Evolutionary conservation across 805 yeast species (phyloP).

Genomic region (Lipomyces yamadae): DNA sequence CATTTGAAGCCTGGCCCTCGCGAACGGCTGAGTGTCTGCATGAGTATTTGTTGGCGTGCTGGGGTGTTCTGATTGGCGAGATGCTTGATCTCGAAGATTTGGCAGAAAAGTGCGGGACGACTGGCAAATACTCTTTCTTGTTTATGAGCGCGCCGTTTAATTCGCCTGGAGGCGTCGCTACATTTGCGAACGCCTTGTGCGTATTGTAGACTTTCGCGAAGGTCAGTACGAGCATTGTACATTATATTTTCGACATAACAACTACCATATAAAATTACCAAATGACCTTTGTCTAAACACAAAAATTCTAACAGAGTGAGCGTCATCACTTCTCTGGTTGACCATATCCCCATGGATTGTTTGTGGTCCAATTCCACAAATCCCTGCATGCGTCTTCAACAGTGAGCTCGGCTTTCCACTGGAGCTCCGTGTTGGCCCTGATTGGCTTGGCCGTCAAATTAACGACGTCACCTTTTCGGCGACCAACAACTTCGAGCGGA

Average conservation of each 20-base stretch:
- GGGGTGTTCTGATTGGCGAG: conserved; percentile 49
- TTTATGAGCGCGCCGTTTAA: conserved; percentile 46
- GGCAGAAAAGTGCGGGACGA: conserved; percentile 41
- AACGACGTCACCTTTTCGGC: conserved; percentile 78
- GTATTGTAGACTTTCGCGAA: conserved; percentile 31
- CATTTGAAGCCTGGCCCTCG: conserved; percentile 42
- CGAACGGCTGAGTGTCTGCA: conserved; percentile 29
- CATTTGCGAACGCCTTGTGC: conserved; percentile 55
- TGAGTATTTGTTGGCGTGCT: conserved; percentile 43
- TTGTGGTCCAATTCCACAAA: conserved; percentile 76
- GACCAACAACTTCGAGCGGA: conserved; percentile 66
- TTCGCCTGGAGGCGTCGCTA: conserved; percentile 47
- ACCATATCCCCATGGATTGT: conserved; percentile 66
- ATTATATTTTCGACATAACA: too few species aligned
- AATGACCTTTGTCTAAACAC: too few species aligned
- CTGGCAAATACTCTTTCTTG: conserved; percentile 44
- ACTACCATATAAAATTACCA: too few species aligned
- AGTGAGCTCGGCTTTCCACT: conserved; percentile 63
- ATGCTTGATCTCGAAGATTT: conserved; percentile 45
- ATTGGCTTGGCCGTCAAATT: conserved; percentile 72
- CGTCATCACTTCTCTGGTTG: conserved; percentile 21
- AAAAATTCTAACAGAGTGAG: neutral
- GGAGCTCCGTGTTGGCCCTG: conserved; percentile 67
- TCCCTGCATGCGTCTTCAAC: conserved; percentile 71
- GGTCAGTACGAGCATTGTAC: too few species aligned